Conservation (phyloP, 257 asterid species). For the Eustoma russellianum region DNA sequence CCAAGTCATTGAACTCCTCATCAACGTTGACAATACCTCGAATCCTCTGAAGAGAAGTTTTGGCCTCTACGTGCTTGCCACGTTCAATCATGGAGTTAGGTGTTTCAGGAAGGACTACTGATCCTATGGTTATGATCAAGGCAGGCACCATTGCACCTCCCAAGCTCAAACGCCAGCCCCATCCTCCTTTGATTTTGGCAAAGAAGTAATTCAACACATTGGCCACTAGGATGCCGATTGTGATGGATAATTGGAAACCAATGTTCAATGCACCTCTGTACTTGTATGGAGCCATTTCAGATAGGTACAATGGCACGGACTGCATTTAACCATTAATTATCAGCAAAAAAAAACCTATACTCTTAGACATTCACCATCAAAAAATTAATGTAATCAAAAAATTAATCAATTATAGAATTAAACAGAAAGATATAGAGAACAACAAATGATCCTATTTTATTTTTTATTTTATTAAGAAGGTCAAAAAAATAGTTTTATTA, state of each 20-base stretch:
- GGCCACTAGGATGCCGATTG: constrained; percentile 37
- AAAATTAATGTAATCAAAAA: too few relatives aligned
- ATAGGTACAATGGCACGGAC: constrained; percentile 55
- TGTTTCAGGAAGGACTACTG: constrained; percentile 48
- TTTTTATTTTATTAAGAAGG: too few relatives aligned
- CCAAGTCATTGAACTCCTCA: constrained; percentile 40
- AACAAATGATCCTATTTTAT: too few relatives aligned
- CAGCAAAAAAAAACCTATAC: too few relatives aligned
- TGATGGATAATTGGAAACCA: constrained; percentile 33
- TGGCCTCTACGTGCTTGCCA: constrained; percentile 24
- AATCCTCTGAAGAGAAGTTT: constrained; percentile 19
- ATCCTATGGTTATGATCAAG: constrained; percentile 21
- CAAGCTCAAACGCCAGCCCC: constrained; percentile 65
- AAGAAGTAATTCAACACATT: constrained; percentile 36
- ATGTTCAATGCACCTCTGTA: constrained; percentile 49
- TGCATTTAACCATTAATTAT: constrained; percentile 4
- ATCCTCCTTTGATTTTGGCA: constrained; percentile 36
- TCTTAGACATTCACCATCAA: too few relatives aligned
- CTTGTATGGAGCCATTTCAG: constrained; percentile 54
- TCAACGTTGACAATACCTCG: constrained; percentile 42
- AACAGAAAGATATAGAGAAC: too few relatives aligned
- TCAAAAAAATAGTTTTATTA: too few relatives aligned
- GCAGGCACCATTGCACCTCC: constrained; percentile 33
- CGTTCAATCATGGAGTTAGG: constrained; percentile 46
- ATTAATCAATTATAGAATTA: too few relatives aligned